Evolutionary conservation across 306 rosid genomes (phyloP), one percentile per base, ranked within the genome.

Genomic region (peach (Prunus persica)): DNA sequence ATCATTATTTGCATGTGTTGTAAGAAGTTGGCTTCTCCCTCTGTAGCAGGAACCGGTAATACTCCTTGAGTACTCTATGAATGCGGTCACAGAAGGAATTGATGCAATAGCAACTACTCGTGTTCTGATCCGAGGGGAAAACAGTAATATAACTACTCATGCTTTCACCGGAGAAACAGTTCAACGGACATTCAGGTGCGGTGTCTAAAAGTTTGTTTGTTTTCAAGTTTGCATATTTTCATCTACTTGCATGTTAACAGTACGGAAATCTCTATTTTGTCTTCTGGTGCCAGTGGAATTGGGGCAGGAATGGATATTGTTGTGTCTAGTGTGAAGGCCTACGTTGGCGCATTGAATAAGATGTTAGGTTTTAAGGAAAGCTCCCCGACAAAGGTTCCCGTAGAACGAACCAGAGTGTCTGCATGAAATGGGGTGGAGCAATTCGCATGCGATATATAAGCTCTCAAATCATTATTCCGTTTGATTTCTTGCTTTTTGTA

Each of bases 81-180:
- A 2, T 81, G 89, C 90, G 8, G 98, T 93, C 43, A 96, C 99
- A 1, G 98, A 93, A 88, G 99, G 99, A 81, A 96, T 93, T 47
- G 99, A 96, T 82, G 97, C 99, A 75, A 96, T 96, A 81, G 99
- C 98, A 52, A 83, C 96, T 57, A 96, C 99, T 62, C 90, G 97
- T 32, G 97, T 96, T 67, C 60, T 86, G 68, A 96, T 96, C 43
- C 89, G 91, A 19, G 90, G 84, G 57, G 92, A 89, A 18, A 77
- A 71, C 12, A 78, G 47, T 55, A 78, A 46, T 4, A 38, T 80
- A 38, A 43, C 90, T 46, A 89, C 90, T 49, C 78, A 80, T 64
- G 91, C 91, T 70, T 22, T 60, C 70, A 82, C 91, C 0, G 97
- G 97, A 64, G 97, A 89, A 85, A 38, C 83, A 65, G 83, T 88